These are phyloP conservation scores for Carpinus viminea DNA, from an alignment of 306 rosid species.

Conservation along the genomic window DNA sequence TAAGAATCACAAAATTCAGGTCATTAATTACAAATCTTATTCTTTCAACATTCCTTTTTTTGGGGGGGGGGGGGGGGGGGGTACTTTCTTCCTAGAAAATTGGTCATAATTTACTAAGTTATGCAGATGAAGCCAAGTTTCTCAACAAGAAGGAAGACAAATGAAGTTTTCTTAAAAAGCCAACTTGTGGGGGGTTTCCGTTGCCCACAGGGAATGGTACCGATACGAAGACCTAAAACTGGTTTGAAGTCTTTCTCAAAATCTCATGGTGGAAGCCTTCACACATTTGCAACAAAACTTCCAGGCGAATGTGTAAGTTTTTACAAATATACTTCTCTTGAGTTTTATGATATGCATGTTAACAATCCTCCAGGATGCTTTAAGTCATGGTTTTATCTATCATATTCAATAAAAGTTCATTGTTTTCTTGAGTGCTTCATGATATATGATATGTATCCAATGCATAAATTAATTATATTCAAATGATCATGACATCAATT, in stretches of 20 bases:
- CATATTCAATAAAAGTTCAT: too few species aligned
- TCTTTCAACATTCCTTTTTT: background rate
- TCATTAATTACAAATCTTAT: background rate
- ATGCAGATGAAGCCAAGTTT: slow-evolving; percentile 10
- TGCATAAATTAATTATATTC: background rate
- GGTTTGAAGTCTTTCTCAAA: background rate
- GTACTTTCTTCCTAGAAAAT: background rate
- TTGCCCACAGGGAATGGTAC: slow-evolving; percentile 28
- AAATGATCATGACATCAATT: background rate
- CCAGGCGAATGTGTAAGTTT: background rate
- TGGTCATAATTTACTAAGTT: background rate
- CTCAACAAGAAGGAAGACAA: background rate
- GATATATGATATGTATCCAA: too few species aligned
- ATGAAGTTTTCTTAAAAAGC: background rate
- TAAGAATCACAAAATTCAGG: slow-evolving; percentile 37
- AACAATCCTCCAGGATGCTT: too few species aligned
- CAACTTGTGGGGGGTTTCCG: background rate
- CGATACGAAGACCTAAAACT: slow-evolving; percentile 19
- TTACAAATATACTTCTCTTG: too few species aligned
- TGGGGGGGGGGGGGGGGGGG: too few species aligned
- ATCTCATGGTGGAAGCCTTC: slow-evolving; percentile 18
- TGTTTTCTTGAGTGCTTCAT: too few species aligned
- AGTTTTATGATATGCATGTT: too few species aligned
- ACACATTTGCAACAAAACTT: background rate
- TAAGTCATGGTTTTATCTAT: too few species aligned